Conservation (phyloP, 441 rosid genomes). For the Dalechampia spathulata region DNA sequence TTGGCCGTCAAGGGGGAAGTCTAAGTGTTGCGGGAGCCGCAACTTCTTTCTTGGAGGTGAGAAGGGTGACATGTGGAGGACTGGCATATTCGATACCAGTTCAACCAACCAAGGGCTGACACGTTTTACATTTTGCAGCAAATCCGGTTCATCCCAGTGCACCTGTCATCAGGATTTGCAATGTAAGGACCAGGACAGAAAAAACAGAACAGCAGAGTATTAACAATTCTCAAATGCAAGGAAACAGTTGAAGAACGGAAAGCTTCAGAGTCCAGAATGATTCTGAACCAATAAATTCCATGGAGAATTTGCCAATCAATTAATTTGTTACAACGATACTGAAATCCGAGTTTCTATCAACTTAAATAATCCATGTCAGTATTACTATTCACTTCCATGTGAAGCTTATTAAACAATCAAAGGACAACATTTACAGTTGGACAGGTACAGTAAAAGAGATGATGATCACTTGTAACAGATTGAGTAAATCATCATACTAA, state of each 20-base stretch:
- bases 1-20: slow-evolving; percentile 53
- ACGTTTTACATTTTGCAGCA: slow-evolving; percentile 77
- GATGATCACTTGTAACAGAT: background rate
- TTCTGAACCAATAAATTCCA: too few relatives aligned
- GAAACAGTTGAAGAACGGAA: too few relatives aligned
- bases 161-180: slow-evolving; percentile 40
- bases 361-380: background rate
- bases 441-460: slow-evolving; percentile 1
- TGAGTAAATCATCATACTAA: slow-evolving; percentile 4
- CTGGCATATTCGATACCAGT: slow-evolving; percentile 65
- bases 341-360: background rate
- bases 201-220: too few relatives aligned
- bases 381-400: slow-evolving; percentile 7
- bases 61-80: slow-evolving; percentile 52
- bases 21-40: slow-evolving; percentile 57
- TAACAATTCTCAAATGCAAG: too few relatives aligned
- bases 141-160: slow-evolving; percentile 96
- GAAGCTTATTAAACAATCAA: slow-evolving; percentile 11
- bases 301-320: slow-evolving; percentile 7
- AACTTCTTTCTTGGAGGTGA: slow-evolving; percentile 81
- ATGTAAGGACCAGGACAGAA: too few relatives aligned
- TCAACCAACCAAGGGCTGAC: slow-evolving; percentile 95
- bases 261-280: too few relatives aligned
- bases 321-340: background rate
- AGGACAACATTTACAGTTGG: background rate